Evolutionary conservation across 768 basidiomycete species (phyloP).

Genomic region (Royoungia palumana): DNA sequence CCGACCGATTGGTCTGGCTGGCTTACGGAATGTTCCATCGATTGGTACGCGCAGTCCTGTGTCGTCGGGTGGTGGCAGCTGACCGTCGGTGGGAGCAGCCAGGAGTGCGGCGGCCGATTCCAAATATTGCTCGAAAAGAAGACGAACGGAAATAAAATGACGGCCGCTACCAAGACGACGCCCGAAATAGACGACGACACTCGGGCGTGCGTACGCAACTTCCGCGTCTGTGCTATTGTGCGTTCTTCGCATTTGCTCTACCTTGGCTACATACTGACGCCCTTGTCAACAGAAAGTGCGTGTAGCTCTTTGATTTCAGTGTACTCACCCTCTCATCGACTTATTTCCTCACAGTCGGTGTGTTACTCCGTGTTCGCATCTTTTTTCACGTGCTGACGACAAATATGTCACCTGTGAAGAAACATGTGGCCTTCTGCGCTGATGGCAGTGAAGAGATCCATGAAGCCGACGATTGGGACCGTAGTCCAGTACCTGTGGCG

Average conservation of each 20-base stretch:
- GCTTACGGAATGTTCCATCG: slow-evolving; percentile 21
- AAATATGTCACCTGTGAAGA: slow-evolving; percentile 21
- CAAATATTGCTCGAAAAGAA: slow-evolving; percentile 23
- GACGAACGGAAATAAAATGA: slow-evolving; percentile 8
- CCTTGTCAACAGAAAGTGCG: slow-evolving; percentile 15
- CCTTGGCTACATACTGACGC: neutral
- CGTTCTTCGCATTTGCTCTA: neutral
- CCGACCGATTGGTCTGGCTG: slow-evolving; percentile 16
- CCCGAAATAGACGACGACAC: slow-evolving; percentile 15
- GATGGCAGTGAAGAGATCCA: slow-evolving; percentile 56
- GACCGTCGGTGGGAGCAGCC: slow-evolving; percentile 1
- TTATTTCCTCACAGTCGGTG: slow-evolving; percentile 10
- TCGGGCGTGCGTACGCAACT: slow-evolving; percentile 25
- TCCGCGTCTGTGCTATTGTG: slow-evolving; percentile 22
- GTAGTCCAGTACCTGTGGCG: slow-evolving; percentile 66
- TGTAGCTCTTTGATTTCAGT: neutral
- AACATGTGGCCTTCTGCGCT: slow-evolving; percentile 62
- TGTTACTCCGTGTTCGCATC: neutral
- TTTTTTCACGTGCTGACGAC: neutral
- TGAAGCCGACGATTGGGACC: slow-evolving; percentile 76
- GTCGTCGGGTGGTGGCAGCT: neutral
- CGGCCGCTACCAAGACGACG: neutral
- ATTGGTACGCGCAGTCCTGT: slow-evolving; percentile 15
- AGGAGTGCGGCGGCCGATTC: slow-evolving; percentile 21
- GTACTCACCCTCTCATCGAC: neutral